These are phyloP conservation scores for Phoma sp. DNA, from an alignment of 2,329 filamentous ascomycete species.

Conservation along the genomic window DNA sequence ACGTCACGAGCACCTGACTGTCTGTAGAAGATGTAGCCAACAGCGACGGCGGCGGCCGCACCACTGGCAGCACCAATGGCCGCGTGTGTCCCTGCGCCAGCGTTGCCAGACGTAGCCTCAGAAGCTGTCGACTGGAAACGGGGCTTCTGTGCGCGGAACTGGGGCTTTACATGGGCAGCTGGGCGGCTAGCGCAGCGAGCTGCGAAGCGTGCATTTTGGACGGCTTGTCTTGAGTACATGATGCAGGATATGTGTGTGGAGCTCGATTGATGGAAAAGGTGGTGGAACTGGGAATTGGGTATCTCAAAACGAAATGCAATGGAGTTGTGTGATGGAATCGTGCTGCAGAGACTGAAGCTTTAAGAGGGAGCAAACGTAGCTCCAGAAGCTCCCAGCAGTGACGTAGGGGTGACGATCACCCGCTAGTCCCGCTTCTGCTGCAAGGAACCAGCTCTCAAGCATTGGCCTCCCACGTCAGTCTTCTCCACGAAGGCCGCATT, in stretches of 20 bases:
- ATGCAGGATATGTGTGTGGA: conserved; percentile 1
- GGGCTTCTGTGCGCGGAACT: conserved; percentile 36
- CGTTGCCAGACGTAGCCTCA: conserved; percentile 24
- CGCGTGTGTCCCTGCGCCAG: conserved; percentile 45
- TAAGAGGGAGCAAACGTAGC: conserved; percentile 3
- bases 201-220: conserved; percentile 39
- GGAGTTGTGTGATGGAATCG: conserved; percentile 6
- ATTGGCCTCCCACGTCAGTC: conserved; percentile 9
- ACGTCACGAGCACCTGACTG: conserved; percentile 59
- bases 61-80: conserved; percentile 59
- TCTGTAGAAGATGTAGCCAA: conserved; percentile 61
- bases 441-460: conserved; percentile 1
- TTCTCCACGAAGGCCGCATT: conserved; percentile 11
- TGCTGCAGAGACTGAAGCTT: conserved; percentile 3
- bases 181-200: conserved; percentile 40
- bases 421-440: not conserved
- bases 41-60: conserved; percentile 54
- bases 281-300: not conserved
- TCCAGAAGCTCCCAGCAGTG: not conserved
- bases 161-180: conserved; percentile 31
- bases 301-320: conserved; percentile 7
- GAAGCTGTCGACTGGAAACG: conserved; percentile 45
- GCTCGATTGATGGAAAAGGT: conserved; percentile 11
- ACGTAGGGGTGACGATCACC: conserved; percentile 13
- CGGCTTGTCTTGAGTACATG: conserved; percentile 46